These are phyloP conservation scores for Pterocarpus macrocarpus DNA, from an alignment of 306 rosid genomes.

Conservation along the genomic window DNA sequence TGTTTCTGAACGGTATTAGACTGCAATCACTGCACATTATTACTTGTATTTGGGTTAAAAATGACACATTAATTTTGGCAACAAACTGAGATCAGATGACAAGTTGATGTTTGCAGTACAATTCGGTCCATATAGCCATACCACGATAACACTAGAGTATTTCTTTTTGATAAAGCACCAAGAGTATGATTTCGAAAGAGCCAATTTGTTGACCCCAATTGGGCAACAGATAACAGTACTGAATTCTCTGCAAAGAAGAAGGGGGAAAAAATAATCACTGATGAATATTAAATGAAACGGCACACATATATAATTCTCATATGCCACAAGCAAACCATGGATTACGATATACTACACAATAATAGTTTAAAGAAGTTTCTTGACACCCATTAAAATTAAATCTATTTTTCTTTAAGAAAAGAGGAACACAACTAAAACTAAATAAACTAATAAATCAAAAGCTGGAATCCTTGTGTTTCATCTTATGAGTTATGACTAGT, in stretches of 20 bases:
- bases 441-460: neutral
- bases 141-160: too few species aligned
- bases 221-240: too few species aligned
- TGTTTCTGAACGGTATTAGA: too few species aligned
- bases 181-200: too few species aligned
- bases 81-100: too few species aligned
- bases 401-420: neutral
- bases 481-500: neutral
- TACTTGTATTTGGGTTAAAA: too few species aligned
- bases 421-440: neutral
- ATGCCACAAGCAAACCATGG: slow-evolving; percentile 11
- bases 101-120: too few species aligned
- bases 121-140: too few species aligned
- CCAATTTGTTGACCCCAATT: too few species aligned
- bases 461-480: neutral
- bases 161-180: too few species aligned
- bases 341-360: neutral
- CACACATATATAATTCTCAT: neutral
- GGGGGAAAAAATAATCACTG: neutral
- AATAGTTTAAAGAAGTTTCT: neutral
- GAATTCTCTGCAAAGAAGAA: neutral
- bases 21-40: too few species aligned
- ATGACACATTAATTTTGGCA: too few species aligned
- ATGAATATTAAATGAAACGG: slow-evolving; percentile 8
- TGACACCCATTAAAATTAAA: neutral